Base-by-base conservation (phyloP, 2,329 filamentous ascomycete genomes). In the Aspergillus fructus region DNA sequence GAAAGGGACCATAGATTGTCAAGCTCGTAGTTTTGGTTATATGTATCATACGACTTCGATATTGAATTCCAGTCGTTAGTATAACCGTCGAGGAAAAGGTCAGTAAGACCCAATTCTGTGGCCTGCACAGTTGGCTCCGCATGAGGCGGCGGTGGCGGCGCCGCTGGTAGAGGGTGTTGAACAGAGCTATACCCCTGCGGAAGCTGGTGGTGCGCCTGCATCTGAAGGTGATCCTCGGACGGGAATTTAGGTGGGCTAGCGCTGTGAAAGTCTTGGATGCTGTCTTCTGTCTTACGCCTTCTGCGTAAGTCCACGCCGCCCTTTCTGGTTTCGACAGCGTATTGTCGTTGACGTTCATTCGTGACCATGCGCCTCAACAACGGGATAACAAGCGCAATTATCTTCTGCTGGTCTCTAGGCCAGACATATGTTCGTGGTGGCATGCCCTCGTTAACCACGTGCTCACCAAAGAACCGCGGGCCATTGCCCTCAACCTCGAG, bases 351-450 rank as follows among this genome's bases (percentile, higher is more conserved):
- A 23, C 83, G 75, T 66, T 85, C 83, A 58, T 85, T 85, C 15
- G 82, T 85, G 12, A 85, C 82, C 81, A 85, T 84, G 23, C 83
- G 75, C 56, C 83, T 71, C 58, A 85, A 72, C 46, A 85, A 67
- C 12, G 82, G 83, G 59, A 82, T 84, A n/a, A 84, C 79, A 21
- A 83, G 70, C n/a, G 78, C 76, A 41, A 85, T 81, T 49, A 85
- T 82, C 59, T 80, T 79, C 55, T 82, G 80, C 49, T 78, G 77
- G 61, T 85, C 81, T 47, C 75, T 72, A 3, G 83, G 83, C 83
- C 83, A 85, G 13, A 80, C 69, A 54, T 81, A 73, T 7, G 76
- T 76, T 42, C 78, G 66, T 50, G 64, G 67, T 0, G 61, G 71
- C 66, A 75, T 72, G 43, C 62, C 71, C 59, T 76, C 73, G 34